Conservation (phyloP, 192 early-diverging fungal genomes). For the Geosiphon pyriformis region DNA sequence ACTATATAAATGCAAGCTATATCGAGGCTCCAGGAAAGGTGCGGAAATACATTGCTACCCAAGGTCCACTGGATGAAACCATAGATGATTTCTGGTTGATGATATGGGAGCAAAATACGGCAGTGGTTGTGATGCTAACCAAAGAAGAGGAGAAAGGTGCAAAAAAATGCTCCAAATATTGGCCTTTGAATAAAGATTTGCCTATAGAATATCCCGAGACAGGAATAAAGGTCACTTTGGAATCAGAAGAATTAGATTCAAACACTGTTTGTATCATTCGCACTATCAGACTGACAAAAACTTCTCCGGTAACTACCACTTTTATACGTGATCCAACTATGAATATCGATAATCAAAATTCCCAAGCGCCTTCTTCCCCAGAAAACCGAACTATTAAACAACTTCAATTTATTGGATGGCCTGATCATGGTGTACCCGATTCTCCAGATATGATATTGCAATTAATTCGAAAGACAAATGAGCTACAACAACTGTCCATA, state of each 20-base stretch:
- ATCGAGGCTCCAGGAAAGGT: constrained; percentile 44
- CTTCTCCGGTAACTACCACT: too few species aligned
- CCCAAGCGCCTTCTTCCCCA: not conserved
- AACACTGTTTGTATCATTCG: constrained; percentile 38
- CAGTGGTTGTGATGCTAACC: constrained; percentile 84
- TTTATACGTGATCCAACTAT: too few species aligned
- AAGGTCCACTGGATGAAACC: constrained; percentile 77
- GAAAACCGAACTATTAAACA: constrained; percentile 49
- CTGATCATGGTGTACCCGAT: constrained; percentile 69
- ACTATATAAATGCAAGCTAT: constrained; percentile 84
- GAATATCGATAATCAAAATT: constrained; percentile 19
- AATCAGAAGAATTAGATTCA: constrained; percentile 39
- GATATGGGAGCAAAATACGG: constrained; percentile 68
- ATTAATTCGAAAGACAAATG: constrained; percentile 19
- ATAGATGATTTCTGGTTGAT: constrained; percentile 87
- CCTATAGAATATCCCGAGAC: constrained; percentile 35
- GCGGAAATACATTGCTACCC: constrained; percentile 76
- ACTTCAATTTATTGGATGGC: constrained; percentile 75
- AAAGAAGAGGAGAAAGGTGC: constrained; percentile 66
- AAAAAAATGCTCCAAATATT: constrained; percentile 79
- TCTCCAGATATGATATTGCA: constrained; percentile 29
- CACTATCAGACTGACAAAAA: constrained; percentile 24
- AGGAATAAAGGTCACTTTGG: constrained; percentile 37
- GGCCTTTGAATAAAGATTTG: constrained; percentile 52
- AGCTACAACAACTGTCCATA: constrained; percentile 1